Conservation (phyloP, 495 filamentous ascomycete species). For the Podospora pseudocomata region DNA sequence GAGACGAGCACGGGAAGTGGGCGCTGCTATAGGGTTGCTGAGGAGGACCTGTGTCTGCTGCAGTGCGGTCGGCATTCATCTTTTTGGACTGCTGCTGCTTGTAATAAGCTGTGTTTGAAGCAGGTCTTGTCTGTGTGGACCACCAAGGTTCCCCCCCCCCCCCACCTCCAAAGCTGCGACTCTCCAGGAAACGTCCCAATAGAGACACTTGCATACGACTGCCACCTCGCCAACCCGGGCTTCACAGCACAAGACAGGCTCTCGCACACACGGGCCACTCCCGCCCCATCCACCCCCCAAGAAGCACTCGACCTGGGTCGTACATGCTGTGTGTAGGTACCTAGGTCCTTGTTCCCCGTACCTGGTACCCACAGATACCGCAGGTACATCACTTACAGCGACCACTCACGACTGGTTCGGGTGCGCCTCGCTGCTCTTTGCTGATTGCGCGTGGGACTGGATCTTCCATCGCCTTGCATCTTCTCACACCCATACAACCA, state of each 20-base stretch:
- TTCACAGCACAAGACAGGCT: conserved; percentile 18
- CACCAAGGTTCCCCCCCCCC: conserved; percentile 21
- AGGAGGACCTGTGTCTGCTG: conserved; percentile 1
- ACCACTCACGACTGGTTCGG: conserved; percentile 20
- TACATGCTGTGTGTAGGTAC: conserved; percentile 28
- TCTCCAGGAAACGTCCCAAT: conserved; percentile 28
- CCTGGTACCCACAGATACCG: conserved; percentile 30
- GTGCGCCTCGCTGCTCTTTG: conserved; percentile 28
- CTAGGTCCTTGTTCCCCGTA: conserved; percentile 30
- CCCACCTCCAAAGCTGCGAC: conserved; percentile 13
- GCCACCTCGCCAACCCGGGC: conserved; percentile 34
- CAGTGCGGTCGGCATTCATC: neutral
- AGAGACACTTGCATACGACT: conserved; percentile 36
- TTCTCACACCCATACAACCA: conserved; percentile 7
- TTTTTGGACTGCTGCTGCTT: neutral
- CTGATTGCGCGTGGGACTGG: conserved; percentile 31
- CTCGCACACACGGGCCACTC: conserved; percentile 27
- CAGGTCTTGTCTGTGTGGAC: conserved; percentile 13
- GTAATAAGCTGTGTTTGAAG: neutral
- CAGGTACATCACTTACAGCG: conserved; percentile 23
- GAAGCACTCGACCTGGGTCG: conserved; percentile 23
- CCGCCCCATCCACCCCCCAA: conserved; percentile 30
- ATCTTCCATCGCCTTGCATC: conserved; percentile 31
- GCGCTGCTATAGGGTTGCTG: neutral
- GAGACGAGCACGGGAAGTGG: neutral